Percentiles rank a stretch among this genome's conserved stretches.
Conservation (phyloP, 257 asterid genomes). For the Ocimum tenuiflorum region DNA sequence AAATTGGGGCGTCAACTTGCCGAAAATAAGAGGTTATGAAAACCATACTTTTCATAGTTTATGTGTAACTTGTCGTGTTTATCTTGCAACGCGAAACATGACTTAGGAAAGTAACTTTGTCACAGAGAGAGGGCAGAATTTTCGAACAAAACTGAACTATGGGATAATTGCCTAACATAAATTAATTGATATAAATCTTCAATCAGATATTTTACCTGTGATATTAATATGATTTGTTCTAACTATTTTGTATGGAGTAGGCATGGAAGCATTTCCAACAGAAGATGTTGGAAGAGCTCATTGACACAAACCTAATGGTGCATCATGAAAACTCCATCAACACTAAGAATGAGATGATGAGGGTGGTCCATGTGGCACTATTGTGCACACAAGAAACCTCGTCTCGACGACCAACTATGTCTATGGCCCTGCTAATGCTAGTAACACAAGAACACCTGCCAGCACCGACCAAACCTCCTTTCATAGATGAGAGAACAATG, state of each 20-base stretch:
- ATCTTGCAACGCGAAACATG: too few species aligned
- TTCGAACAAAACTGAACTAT: too few species aligned
- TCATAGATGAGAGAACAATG: slow-evolving; percentile 44
- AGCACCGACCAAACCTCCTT: slow-evolving; percentile 52
- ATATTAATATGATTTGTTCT: too few species aligned
- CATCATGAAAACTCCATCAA: slow-evolving; percentile 23
- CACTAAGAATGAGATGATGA: slow-evolving; percentile 28
- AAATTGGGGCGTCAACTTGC: too few species aligned
- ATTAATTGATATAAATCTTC: too few species aligned
- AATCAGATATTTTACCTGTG: too few species aligned
- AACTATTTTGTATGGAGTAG: slow-evolving; percentile 19
- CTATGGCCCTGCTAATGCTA: slow-evolving; percentile 48
- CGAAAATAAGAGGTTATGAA: too few species aligned
- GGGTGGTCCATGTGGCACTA: slow-evolving; percentile 54
- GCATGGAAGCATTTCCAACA: slow-evolving; percentile 54
- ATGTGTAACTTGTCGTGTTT: too few species aligned
- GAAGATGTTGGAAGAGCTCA: slow-evolving; percentile 31
- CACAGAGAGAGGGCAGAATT: too few species aligned
- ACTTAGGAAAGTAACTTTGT: too few species aligned
- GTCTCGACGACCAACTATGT: slow-evolving; percentile 51
- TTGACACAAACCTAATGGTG: slow-evolving; percentile 42
- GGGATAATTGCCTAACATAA: too few species aligned
- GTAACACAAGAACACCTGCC: slow-evolving; percentile 44
- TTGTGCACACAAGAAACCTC: slow-evolving; percentile 50
- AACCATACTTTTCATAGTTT: too few species aligned